Base-by-base conservation (phyloP, 2,329 filamentous ascomycete species). In the Hymenoscyphus linearis region DNA sequence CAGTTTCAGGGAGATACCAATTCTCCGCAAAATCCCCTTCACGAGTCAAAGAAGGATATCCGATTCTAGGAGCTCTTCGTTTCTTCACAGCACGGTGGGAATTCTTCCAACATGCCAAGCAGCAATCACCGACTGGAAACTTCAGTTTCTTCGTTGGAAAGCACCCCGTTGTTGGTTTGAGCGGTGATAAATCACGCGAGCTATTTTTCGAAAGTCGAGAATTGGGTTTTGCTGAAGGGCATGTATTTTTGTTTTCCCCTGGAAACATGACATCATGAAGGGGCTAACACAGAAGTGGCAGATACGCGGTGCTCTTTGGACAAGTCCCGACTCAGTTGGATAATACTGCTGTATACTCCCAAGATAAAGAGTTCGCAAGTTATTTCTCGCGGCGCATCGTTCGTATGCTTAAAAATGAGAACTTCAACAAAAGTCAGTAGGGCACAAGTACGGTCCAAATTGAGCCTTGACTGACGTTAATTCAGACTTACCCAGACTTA, bases 141-240 rank as follows among this genome's bases (percentile, higher is more conserved):
- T 83, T 81, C 65, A 77, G 74, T 57, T 82, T 82, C 66, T 77
- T 77, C 64, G 76, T 78, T 2, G 80, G 81, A 0, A 68, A 74
- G 5, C 73, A 78, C 60, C 73, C 73, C 2, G 74, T 82, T 13
- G 70, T 83, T 9, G 78, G 73, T 1, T 55, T 83, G 12, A 75
- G 74, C 3, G 79, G 80, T 1, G 71, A 75, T 3, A 72, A 75
- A 12, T 75, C 72, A 1, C 74, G 80, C 16, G 71, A 75, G 26
- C 50, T 54, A 12, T 57, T 61, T 37, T 61, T 61, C 26, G 47
- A 58, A 2, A 61, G 36, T 27, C 50, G 50, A 34, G 50, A 58
- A 14, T 55, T 58, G 10, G 60, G 36, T 3, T 58, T 61, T 18
- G 37, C 60, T n/a, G 55, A 61, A 36, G 60, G 55, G 55, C 58